phyloP scores from a whole-genome alignment of 768 basidiomycete species.

The Dendrothele bispora region DNA sequence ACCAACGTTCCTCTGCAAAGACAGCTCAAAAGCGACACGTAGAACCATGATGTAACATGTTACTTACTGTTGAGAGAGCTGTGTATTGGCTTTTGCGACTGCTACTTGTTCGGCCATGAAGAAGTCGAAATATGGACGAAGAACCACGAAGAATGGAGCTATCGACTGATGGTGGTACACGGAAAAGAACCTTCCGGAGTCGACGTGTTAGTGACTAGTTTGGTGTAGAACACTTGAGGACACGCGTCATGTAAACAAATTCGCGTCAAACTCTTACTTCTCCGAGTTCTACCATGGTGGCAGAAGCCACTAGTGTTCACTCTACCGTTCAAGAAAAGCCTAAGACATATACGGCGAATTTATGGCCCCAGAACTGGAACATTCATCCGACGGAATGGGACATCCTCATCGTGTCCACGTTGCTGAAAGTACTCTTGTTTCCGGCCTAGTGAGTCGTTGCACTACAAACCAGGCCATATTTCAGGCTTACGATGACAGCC shows the following conservation, averaged over 20 bases:
- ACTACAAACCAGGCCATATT: background rate
- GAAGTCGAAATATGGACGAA: too few species aligned
- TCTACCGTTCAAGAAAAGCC: conserved; percentile 24
- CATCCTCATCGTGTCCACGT: conserved; percentile 70
- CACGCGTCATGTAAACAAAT: too few species aligned
- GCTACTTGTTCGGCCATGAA: conserved; percentile 61
- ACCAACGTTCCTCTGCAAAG: conserved; percentile 57
- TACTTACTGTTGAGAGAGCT: conserved; percentile 49
- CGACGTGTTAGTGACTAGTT: too few species aligned
- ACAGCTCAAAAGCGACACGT: background rate
- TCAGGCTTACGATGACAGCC: conserved; percentile 40
- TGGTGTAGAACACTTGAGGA: too few species aligned
- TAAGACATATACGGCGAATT: conserved; percentile 60
- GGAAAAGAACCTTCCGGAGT: too few species aligned
- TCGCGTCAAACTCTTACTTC: too few species aligned
- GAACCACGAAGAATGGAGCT: too few species aligned
- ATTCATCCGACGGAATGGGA: conserved; percentile 71
- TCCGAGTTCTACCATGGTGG: too few species aligned
- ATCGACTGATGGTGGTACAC: too few species aligned
- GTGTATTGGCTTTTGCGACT: conserved; percentile 40
- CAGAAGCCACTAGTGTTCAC: background rate
- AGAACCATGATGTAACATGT: background rate
- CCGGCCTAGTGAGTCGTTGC: conserved; percentile 78
- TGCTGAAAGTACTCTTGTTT: conserved; percentile 79
- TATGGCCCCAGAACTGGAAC: conserved; percentile 31